Base-by-base conservation (phyloP, 2,329 filamentous ascomycete genomes). In the Diaporthe sp. region DNA sequence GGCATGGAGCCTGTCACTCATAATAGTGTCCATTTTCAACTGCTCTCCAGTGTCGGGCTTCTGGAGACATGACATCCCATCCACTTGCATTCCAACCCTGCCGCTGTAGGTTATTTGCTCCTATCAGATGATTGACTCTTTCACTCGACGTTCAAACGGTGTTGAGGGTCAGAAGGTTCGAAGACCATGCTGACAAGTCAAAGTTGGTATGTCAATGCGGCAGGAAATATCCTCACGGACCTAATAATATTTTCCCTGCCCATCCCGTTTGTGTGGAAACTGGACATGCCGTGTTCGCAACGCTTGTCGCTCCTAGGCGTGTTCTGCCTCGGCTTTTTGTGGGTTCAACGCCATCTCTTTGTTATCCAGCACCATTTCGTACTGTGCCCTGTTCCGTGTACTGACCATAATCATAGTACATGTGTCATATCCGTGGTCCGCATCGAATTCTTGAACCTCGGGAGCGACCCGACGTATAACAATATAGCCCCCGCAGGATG, bases 281-380 rank as follows among this genome's bases (percentile, higher is more conserved):
- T 75, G 15, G 28, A 70, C 46, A 69, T 75, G 74, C 61, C 70
- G 1, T 65, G 34, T 7, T 58, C 49, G 7, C 74, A 75, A 37
- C 69, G 71, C 1, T 25, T 75, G n/a, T 73, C 71, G 1, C 53
- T 75, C 7, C 37, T 75, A 19, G 53, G 9, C 12, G 70, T 75
- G 31, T 75, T 75, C 53, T 61, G 74, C 44, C 42, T 75, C 2
- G 74, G 74, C 13, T 75, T 75, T n/a, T 75, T 75, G 74, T 75
- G 9, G 9, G 73, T 61, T 12, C 13, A 13, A 28, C 22, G 0
- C 4, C 13, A 2, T 9, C 22, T 5, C 12, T 22, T 39, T 34
- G 37, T 28, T 2, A 31, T 12, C 13, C 17, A 19, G 5, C n/a
- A 22, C 12, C 8, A 4, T 15, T 12, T n/a, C n/a, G 22, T 28